These are phyloP conservation scores for Neurospora sp. DNA, from an alignment of 495 filamentous ascomycete species.

Conservation along the genomic window DNA sequence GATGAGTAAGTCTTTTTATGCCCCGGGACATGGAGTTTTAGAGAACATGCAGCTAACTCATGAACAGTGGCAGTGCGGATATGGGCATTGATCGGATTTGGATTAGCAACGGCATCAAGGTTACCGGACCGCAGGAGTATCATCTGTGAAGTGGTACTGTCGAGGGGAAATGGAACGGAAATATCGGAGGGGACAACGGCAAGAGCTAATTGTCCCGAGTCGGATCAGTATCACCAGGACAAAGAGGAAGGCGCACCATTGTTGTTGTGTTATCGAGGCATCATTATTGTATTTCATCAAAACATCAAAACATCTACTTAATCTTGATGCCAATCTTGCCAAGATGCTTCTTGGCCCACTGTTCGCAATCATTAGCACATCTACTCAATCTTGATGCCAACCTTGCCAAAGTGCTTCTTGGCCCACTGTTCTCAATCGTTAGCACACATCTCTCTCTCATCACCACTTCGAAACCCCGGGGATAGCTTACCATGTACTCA, in stretches of 20 bases:
- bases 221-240: not conserved
- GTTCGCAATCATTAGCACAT: conserved; percentile 23
- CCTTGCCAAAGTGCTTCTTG: conserved; percentile 69
- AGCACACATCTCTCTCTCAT: conserved; percentile 6
- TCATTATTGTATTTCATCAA: not conserved
- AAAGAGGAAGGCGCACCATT: not conserved
- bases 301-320: conserved; percentile 21
- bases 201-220: not conserved
- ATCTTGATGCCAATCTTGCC: conserved; percentile 66
- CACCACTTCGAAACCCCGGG: not conserved
- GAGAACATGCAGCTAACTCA: conserved; percentile 9
- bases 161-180: not conserved
- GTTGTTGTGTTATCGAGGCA: not conserved
- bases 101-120: conserved; percentile 28
- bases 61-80: conserved; percentile 33
- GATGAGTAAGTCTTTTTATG: conserved; percentile 31
- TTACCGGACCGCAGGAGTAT: conserved; percentile 25
- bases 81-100: conserved; percentile 42
- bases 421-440: conserved; percentile 46
- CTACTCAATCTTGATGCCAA: conserved; percentile 49
- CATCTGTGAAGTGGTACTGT: conserved; percentile 15
- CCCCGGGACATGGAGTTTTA: not conserved
- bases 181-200: not conserved
- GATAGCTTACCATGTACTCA: conserved; percentile 26
- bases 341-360: conserved; percentile 69